Evolutionary conservation across 495 filamentous ascomycete species (phyloP), one percentile per base, ranked within the genome.

Genomic region (Xylaria intraflava): DNA sequence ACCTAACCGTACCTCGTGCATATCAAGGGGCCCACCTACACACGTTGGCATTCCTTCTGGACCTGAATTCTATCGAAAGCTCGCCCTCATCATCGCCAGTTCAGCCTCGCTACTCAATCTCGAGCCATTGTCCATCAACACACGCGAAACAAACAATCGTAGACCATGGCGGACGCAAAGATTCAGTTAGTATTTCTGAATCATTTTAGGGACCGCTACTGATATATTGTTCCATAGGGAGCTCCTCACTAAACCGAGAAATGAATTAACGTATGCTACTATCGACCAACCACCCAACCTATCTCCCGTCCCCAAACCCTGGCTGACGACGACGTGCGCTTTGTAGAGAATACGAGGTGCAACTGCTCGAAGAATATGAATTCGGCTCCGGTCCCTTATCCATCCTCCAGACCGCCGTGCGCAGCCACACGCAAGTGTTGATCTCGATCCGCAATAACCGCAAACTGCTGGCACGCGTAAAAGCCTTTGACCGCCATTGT

Each of bases 331-430:
- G 48, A 53, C 17, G 4, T 27, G 24, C 26, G 16, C 8, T 27
- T 35, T 23, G n/a, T 16, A 90, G 87, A 40, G 90, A 96, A 72
- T 95, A 89, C 72, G 90, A 96, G 69, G 84, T 95, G 59, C 81
- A 84, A 44, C 81, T 88, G 58, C 84, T 95, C 59, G 90, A 95
- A 65, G 87, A 92, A 66, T 84, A 95, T 65, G 90, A 96, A 70
- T 88, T 96, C 72, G 87, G 85, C 59, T 80, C 86, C 40, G 89
- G 90, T 3, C 68, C 90, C 2, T 78, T 95, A 16, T 95, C 90
- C 4, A 90, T 98, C 58, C 86, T 98, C 36, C 89, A 95, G 89
- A 93, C 77, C 82, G 90, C 89, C 46, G 88, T 90, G 27, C 85
- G 87, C 65, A 83, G 81, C 30, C 87, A 91, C 72, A 86, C 84